Base-by-base conservation (phyloP, 805 yeast species). In the Kazachstania kunashirensis region DNA sequence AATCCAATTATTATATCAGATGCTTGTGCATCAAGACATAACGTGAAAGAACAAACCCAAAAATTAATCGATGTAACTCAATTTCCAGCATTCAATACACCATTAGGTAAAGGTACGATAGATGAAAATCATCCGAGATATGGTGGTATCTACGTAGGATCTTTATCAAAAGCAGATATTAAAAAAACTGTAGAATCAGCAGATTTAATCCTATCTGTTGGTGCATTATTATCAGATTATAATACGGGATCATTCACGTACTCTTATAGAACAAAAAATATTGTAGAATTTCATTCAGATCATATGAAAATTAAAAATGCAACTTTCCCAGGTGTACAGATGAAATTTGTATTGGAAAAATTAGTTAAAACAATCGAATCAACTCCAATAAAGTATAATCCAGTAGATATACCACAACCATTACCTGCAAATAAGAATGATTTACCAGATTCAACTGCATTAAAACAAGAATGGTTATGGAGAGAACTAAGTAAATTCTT, bases 191-290 rank as follows among this genome's bases (percentile, higher is more conserved):
- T 79, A 30, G 85, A 79, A 56, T 50, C 66, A 21, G 65, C 84
- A n/a, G 92, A 81, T 59, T 66, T 80, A 55, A 67, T 81, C 26
- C 56, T 82, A 35, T 76, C 85, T 11, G 66, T 81, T 39, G 92
- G 92, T 55, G 83, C 84, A 21, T 63, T 81, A 54, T 63, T 81
- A 46, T 79, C 86, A 19, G 92, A 82, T 61, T 81, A 78, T 71
- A 82, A 80, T 66, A 81, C 89, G 26, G 89, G 89, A 49, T 77
- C 88, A 2, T 77, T 77, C 63, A 72, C 81, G 10, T 77, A 77
- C 59, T 67, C 74, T 25, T 75, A 75, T 62, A 69, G 71, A 51
- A 77, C 84, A 40, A 73, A 68, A 52, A 77, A 77, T 57, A 70
- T 77, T 44, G 70, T 77, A 43, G 84, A 77, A 63, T 75, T 77